A percentile compares a stretch with the other conserved stretches of the same genome.
Conservation (phyloP, 2,329 filamentous ascomycete species). For the Aspergillus fijiensis region DNA sequence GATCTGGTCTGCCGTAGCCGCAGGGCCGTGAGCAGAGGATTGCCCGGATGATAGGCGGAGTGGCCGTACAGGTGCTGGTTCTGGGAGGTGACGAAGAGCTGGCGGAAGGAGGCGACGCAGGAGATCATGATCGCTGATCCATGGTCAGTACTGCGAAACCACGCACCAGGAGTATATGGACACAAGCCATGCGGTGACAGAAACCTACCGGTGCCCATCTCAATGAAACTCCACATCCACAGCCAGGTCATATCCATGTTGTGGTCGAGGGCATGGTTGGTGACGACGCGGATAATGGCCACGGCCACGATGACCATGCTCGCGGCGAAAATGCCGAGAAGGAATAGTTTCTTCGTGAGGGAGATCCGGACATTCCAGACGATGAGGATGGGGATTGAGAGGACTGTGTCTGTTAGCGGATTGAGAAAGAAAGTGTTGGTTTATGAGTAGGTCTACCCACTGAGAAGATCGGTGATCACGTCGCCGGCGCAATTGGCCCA, state of each 20-base stretch:
- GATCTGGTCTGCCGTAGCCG: not conserved
- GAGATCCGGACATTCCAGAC: slow-evolving; percentile 2
- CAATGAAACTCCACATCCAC: slow-evolving; percentile 6
- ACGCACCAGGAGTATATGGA: not conserved
- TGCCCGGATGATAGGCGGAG: not conserved
- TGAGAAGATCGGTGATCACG: not conserved
- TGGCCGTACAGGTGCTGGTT: slow-evolving; percentile 8
- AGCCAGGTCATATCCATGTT: slow-evolving; percentile 1
- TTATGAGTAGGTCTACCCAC: not conserved
- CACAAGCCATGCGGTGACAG: not conserved
- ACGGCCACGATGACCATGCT: not conserved
- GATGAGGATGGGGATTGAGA: not conserved
- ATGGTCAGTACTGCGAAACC: no score
- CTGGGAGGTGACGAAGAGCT: slow-evolving; percentile 16
- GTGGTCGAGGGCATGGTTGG: not conserved
- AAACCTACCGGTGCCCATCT: not conserved
- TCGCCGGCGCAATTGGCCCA: not conserved
- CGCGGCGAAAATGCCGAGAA: not conserved
- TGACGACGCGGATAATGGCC: not conserved
- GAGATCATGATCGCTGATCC: not conserved
- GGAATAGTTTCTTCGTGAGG: not conserved
- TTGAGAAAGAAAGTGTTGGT: not conserved
- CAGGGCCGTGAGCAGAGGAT: not conserved
- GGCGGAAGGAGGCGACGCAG: slow-evolving; percentile 18
- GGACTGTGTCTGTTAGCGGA: not conserved